Percentiles rank a stretch among this genome's conserved stretches.
Evolutionary conservation across 179 eudicot species (phyloP).

Genomic region (Drosera spatulata): DNA sequence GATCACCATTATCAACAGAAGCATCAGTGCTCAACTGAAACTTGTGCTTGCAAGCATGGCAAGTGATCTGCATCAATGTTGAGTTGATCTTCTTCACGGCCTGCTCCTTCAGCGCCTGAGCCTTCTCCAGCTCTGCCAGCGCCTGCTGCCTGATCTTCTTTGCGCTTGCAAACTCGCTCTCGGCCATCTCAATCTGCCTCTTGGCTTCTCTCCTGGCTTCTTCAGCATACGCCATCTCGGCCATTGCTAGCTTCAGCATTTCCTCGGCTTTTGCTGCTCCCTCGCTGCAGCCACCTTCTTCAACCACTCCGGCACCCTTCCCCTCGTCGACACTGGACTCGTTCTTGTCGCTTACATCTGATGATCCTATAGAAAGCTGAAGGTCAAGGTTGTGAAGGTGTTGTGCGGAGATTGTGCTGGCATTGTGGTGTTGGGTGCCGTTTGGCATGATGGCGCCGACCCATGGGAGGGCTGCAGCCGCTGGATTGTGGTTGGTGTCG

Average conservation of each 20-base stretch:
- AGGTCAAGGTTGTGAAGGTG: slow-evolving; percentile 34
- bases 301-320: neutral
- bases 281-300: slow-evolving; percentile 33
- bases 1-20: too few relatives aligned
- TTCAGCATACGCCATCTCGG: slow-evolving; percentile 64
- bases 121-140: slow-evolving; percentile 59
- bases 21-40: slow-evolving; percentile 9
- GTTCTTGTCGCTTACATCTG: slow-evolving; percentile 15
- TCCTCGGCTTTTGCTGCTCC: neutral
- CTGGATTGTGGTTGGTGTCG: slow-evolving; percentile 18
- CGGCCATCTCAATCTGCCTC: slow-evolving; percentile 63
- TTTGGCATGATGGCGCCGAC: neutral
- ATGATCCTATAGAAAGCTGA: slow-evolving; percentile 79
- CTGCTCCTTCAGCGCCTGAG: slow-evolving; percentile 43
- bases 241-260: slow-evolving; percentile 39
- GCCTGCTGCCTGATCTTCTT: slow-evolving; percentile 72
- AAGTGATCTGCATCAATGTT: slow-evolving; percentile 55
- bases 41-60: slow-evolving; percentile 55
- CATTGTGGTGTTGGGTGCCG: neutral
- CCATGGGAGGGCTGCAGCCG: neutral
- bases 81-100: slow-evolving; percentile 46
- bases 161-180: slow-evolving; percentile 58
- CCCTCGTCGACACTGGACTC: neutral
- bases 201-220: slow-evolving; percentile 60
- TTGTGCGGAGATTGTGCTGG: neutral